Evolutionary conservation across 2,329 filamentous ascomycete genomes (phyloP).

Genomic region (Talaromyces atroroseus): DNA sequence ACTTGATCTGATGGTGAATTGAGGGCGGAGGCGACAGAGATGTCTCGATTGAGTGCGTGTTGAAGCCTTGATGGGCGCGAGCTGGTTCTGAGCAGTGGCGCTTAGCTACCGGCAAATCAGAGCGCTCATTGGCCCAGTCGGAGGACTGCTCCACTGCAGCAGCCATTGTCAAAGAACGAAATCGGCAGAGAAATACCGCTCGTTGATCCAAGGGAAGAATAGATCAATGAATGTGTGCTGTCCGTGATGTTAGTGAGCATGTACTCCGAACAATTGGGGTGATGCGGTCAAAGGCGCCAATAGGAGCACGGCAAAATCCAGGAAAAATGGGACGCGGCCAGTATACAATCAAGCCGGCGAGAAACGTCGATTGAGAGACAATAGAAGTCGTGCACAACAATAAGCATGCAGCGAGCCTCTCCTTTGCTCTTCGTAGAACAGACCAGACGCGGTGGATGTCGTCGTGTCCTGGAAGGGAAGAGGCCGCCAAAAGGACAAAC

Average conservation of each 20-base stretch:
- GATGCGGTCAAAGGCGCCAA: constrained; percentile 1
- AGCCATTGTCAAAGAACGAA: not conserved
- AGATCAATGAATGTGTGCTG: constrained; percentile 1
- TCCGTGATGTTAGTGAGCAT: constrained; percentile 6
- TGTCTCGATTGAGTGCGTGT: constrained; percentile 30
- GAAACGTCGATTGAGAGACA: not conserved
- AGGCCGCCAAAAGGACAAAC: constrained; percentile 11
- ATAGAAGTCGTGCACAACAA: not conserved
- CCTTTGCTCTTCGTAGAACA: not conserved
- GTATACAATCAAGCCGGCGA: not conserved
- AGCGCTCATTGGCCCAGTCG: constrained; percentile 29
- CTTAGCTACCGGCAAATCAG: constrained; percentile 29
- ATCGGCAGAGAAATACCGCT: not conserved
- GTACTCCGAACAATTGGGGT: not conserved
- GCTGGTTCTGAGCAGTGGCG: constrained; percentile 37
- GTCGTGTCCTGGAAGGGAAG: not conserved
- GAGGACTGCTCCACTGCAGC: constrained; percentile 28
- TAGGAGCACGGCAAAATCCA: constrained; percentile 3
- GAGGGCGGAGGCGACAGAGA: constrained; percentile 30
- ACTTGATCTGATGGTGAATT: constrained; percentile 23
- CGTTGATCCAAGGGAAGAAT: not conserved
- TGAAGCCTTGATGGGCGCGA: constrained; percentile 18
- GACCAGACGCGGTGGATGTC: not conserved
- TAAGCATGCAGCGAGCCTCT: not conserved
- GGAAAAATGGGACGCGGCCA: not conserved